These are phyloP conservation scores for Smallanthus sonchifolius DNA, from an alignment of 129 eudicot genomes.

Conservation along the genomic window DNA sequence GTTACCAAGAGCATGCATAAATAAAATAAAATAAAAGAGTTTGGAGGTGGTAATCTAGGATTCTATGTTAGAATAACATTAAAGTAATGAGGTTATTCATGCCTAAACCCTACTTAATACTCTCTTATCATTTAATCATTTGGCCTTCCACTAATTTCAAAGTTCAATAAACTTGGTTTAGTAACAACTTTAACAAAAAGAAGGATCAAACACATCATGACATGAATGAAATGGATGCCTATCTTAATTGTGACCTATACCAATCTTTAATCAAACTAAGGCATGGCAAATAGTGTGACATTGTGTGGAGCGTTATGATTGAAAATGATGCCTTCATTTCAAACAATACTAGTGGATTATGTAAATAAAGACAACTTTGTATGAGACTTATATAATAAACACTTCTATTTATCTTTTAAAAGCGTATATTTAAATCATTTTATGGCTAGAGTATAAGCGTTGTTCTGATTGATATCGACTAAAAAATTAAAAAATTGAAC, in stretches of 20 bases:
- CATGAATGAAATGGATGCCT: constrained; percentile 31
- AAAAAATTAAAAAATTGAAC: neutral
- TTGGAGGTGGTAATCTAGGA: constrained; percentile 31
- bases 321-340: neutral
- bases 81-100: constrained; percentile 27
- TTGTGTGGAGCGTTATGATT: constrained; percentile 10
- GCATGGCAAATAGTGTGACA: constrained; percentile 22
- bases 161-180: constrained; percentile 33
- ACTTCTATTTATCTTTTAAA: neutral
- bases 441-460: neutral
- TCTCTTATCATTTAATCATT: constrained; percentile 49
- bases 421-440: neutral
- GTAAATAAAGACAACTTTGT: neutral
- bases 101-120: constrained; percentile 35
- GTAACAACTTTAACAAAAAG: constrained; percentile 32
- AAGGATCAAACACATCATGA: constrained; percentile 28
- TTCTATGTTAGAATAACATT: constrained; percentile 29
- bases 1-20: constrained; percentile 29
- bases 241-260: constrained; percentile 27
- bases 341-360: neutral
- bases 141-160: constrained; percentile 55
- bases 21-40: constrained; percentile 11
- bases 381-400: neutral
- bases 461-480: neutral
- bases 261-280: constrained; percentile 27